Percentiles rank a stretch among this genome's conserved stretches.
Conservation (phyloP, 345 rosid species). For the Populus deltoides region DNA sequence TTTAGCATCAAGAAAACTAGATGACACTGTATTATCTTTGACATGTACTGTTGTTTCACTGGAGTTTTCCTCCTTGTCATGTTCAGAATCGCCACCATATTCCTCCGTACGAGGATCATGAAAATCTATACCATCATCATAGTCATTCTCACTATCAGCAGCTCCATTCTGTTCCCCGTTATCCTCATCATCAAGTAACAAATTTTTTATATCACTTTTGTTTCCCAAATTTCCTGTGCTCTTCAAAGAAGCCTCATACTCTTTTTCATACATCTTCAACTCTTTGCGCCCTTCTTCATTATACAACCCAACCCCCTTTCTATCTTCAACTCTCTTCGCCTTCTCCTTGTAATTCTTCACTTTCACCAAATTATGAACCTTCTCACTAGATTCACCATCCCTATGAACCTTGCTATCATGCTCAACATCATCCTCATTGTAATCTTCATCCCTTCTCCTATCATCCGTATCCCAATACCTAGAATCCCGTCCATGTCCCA, state of each 20-base stretch:
- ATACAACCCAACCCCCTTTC: constrained; percentile 58
- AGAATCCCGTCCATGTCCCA: constrained; percentile 73
- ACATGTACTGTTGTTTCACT: neutral
- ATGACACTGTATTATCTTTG: constrained; percentile 6
- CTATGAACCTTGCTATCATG: constrained; percentile 20
- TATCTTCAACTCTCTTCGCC: neutral
- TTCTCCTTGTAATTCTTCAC: constrained; percentile 30
- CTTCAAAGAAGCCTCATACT: constrained; percentile 74
- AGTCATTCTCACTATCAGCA: constrained; percentile 39
- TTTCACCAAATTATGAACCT: constrained; percentile 20
- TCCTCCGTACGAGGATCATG: constrained; percentile 50
- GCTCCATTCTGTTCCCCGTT: constrained; percentile 27
- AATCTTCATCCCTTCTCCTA: constrained; percentile 88
- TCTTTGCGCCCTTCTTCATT: constrained; percentile 91
- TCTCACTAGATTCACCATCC: constrained; percentile 26
- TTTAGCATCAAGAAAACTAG: constrained; percentile 25
- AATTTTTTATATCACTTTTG: constrained; percentile 21
- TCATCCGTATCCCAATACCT: constrained; percentile 95
- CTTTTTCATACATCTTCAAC: constrained; percentile 67
- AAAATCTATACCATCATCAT: constrained; percentile 50
- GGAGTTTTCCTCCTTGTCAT: constrained; percentile 31
- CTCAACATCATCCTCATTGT: constrained; percentile 57
- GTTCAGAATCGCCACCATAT: constrained; percentile 39
- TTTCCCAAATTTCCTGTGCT: constrained; percentile 28
- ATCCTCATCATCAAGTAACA: constrained; percentile 24